Percentiles rank a stretch among this genome's conserved stretches.
These are phyloP conservation scores for Neoscytalidium dimidiatum DNA, from an alignment of 2,329 filamentous ascomycete genomes.

Conservation along the genomic window DNA sequence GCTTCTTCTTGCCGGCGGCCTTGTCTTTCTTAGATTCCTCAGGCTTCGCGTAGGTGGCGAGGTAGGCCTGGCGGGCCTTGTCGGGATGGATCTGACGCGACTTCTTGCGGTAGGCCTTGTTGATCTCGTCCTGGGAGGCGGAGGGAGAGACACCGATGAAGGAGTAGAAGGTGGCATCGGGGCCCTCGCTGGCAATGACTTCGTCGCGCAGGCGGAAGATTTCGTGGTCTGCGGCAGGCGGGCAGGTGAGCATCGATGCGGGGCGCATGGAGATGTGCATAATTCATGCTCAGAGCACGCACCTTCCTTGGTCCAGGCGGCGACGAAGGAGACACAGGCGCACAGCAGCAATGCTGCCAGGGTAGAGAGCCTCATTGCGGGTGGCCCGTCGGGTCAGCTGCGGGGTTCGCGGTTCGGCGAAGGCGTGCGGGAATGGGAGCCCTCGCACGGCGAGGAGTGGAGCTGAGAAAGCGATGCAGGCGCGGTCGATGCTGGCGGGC, in stretches of 20 bases:
- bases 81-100: slow-evolving; percentile 85
- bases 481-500: neutral
- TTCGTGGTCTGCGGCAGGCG: slow-evolving; percentile 72
- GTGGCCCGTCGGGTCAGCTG: neutral
- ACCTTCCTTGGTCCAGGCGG: slow-evolving; percentile 89
- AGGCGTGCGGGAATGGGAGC: too few species aligned
- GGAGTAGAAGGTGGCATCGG: slow-evolving; percentile 86
- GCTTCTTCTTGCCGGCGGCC: slow-evolving; percentile 48
- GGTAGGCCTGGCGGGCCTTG: slow-evolving; percentile 86
- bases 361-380: slow-evolving; percentile 68
- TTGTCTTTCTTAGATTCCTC: slow-evolving; percentile 35
- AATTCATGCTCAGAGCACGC: slow-evolving; percentile 29
- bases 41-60: slow-evolving; percentile 64
- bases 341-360: slow-evolving; percentile 69
- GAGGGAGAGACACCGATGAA: slow-evolving; percentile 76
- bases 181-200: slow-evolving; percentile 72
- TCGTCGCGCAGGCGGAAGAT: slow-evolving; percentile 96
- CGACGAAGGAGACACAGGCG: slow-evolving; percentile 65
- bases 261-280: neutral
- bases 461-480: slow-evolving; percentile 23
- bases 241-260: neutral
- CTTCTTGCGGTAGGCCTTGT: slow-evolving; percentile 90
- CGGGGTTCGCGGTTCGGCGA: too few species aligned
- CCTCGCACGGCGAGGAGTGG: too few species aligned
- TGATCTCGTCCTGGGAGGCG: slow-evolving; percentile 84